A percentile compares a stretch with the other conserved stretches of the same genome.
These are phyloP conservation scores for Cystobasidiopsis lactophilus DNA, from an alignment of 768 basidiomycete species.

Conservation along the genomic window DNA sequence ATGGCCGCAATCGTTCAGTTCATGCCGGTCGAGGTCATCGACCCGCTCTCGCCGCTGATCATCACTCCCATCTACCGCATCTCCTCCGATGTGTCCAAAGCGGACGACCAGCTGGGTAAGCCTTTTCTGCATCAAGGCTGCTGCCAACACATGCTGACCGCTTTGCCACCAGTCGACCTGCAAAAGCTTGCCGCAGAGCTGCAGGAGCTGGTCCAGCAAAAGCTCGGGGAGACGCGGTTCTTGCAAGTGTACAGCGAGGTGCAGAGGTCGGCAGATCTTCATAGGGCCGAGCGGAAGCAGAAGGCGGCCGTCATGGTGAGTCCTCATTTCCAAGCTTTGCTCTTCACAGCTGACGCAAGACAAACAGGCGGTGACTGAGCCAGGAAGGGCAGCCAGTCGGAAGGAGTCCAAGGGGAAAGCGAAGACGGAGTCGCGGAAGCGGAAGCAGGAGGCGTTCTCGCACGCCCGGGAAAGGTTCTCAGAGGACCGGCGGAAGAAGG, in stretches of 20 bases:
- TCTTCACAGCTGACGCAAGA: not conserved
- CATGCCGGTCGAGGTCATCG: constrained; percentile 39
- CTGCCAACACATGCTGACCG: not conserved
- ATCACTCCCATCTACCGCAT: constrained; percentile 70
- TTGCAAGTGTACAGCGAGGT: constrained; percentile 56
- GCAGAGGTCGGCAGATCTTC: constrained; percentile 42
- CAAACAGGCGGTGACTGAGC: constrained; percentile 13
- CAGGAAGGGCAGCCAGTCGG: constrained; percentile 14
- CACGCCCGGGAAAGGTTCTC: not conserved
- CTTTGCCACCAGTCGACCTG: constrained; percentile 41
- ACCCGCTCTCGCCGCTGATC: constrained; percentile 58
- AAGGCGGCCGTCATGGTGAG: constrained; percentile 34
- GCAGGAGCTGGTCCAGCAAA: constrained; percentile 62
- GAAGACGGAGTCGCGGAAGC: constrained; percentile 16
- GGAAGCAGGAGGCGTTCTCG: constrained; percentile 15
- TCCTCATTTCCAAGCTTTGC: not conserved
- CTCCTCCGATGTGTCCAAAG: constrained; percentile 53
- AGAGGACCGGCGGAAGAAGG: too few relatives aligned
- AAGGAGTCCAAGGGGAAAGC: constrained; percentile 13
- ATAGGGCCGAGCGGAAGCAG: constrained; percentile 50
- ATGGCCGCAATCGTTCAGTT: constrained; percentile 73
- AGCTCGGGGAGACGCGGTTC: constrained; percentile 74
- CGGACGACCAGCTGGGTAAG: constrained; percentile 64
- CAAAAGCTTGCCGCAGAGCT: constrained; percentile 60
- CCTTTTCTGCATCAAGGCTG: constrained; percentile 8